Evolutionary conservation across 768 basidiomycete species (phyloP), one percentile per base, ranked within the genome.

Genomic region (Suillus paluster): DNA sequence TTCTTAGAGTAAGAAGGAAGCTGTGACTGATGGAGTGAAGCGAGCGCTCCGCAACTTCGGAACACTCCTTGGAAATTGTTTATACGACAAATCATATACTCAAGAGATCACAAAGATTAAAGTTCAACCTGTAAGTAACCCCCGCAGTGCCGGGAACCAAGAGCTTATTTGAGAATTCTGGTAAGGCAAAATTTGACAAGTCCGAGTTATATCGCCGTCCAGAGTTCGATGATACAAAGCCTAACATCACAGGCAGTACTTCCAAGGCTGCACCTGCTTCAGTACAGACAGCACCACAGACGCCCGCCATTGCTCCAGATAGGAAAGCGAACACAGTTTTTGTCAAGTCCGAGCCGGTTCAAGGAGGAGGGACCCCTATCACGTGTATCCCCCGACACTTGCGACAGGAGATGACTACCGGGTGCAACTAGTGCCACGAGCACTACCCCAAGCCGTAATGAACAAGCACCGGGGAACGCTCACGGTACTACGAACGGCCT

Each of bases 1-100:
- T 23, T 58, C n/a, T 55, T 68, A 99, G 97, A 95, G 93, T 72
- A 98, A 98, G 83, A 99, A 99, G 68, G 97, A 99, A 73, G 96
- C 97, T 2, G 90, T 98, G 0, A 99, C 97, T 0, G 97, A 99
- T 67, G 97, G 84, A 0, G 78, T 97, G 58, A 99, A 99, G 75
- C 88, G 97, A 36, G 87, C 95, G 1, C 81, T 99, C 10, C 83
- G 94, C 27, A 94, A 88, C 65, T 99, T 99, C 71, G 97, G 97
- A 44, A 97, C 96, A 72, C 79, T 99, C 3, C 81, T 99, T 17
- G 97, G 97, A 1, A 97, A 97, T 69, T 99, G 97, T 75, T 77
- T 99, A n/a, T 99, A 99, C 69, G 97, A 99, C 78, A 97, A 97
- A 77, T 75, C 83, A 7, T 98, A 94, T 73, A 84, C 92, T 0